Evolutionary conservation across 352 stramenopile genomes (phyloP).

Genomic region (Pythium brassicae): DNA sequence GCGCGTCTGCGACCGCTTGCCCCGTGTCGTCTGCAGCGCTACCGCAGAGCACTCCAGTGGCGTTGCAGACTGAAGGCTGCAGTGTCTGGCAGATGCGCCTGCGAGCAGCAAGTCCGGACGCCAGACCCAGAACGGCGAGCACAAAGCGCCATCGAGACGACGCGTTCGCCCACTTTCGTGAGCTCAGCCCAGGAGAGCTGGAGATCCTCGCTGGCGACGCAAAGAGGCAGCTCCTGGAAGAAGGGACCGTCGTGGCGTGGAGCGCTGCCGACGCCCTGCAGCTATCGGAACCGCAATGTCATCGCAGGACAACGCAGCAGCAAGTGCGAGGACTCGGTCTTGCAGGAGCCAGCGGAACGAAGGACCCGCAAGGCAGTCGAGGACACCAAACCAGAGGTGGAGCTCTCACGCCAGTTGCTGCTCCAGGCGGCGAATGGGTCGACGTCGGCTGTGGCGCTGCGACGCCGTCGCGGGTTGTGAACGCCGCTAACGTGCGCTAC

Average conservation of each 20-base stretch:
- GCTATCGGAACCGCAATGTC: too few species aligned
- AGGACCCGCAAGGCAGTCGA: neutral
- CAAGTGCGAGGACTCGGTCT: neutral
- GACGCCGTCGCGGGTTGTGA: neutral
- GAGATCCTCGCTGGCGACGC: slow-evolving; percentile 32
- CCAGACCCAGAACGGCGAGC: neutral
- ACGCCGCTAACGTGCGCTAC: neutral
- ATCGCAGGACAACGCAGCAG: neutral
- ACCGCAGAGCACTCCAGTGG: neutral
- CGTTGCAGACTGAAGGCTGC: slow-evolving; percentile 1
- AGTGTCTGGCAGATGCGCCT: slow-evolving; percentile 1
- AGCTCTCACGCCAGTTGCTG: neutral
- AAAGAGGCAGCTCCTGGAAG: slow-evolving; percentile 27
- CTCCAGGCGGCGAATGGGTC: neutral
- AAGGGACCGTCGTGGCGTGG: slow-evolving; percentile 2
- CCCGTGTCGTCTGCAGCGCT: slow-evolving; percentile 32
- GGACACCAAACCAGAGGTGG: neutral
- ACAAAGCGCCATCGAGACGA: neutral
- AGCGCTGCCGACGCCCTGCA: neutral
- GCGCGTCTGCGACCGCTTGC: slow-evolving; percentile 18
- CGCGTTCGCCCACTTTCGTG: slow-evolving; percentile 13
- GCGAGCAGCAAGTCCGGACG: neutral
- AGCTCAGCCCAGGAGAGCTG: slow-evolving; percentile 20
- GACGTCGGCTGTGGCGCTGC: neutral
- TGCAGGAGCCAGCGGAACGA: neutral